Evolutionary conservation across 106 monocot species (phyloP).

Genomic region (Vanilla planifolia): DNA sequence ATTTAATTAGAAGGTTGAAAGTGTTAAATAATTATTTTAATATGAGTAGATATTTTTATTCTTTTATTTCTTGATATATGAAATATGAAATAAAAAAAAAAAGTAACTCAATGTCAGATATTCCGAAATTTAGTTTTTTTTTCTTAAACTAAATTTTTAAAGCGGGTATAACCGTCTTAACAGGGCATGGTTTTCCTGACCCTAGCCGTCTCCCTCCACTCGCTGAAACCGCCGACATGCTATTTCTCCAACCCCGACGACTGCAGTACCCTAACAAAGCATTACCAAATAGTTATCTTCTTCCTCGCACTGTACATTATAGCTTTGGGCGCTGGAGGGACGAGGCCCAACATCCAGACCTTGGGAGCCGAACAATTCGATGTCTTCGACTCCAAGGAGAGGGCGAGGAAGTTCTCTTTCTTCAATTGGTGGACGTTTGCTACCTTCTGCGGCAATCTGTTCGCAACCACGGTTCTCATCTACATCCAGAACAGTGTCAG

Average conservation of each 20-base stretch:
- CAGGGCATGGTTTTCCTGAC: conserved; percentile 77
- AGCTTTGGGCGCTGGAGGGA: conserved; percentile 69
- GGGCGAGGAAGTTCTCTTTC: conserved; percentile 67
- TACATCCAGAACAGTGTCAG: conserved; percentile 81
- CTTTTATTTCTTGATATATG: no score
- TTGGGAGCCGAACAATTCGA: conserved; percentile 93
- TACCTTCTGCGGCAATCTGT: conserved; percentile 75
- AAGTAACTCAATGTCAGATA: no score
- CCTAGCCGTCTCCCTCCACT: conserved; percentile 47
- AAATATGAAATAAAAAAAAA: no score
- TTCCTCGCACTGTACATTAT: conserved; percentile 71
- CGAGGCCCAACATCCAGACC: conserved; percentile 87
- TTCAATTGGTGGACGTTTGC: conserved; percentile 99
- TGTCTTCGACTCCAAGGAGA: conserved; percentile 58
- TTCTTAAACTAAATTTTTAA: no score
- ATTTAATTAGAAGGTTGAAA: no score
- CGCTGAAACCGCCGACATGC: conserved; percentile 58
- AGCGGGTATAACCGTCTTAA: no score
- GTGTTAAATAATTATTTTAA: no score
- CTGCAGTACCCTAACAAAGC: conserved; percentile 26
- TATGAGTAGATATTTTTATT: no score
- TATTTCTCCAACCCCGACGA: conserved; percentile 11
- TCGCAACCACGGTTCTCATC: conserved; percentile 60
- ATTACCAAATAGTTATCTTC: conserved; percentile 59
- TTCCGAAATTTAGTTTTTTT: no score